phyloP scores from a whole-genome alignment of 225 moss, liverwort and hornwort species.

The Antitrichia curtipendula region DNA sequence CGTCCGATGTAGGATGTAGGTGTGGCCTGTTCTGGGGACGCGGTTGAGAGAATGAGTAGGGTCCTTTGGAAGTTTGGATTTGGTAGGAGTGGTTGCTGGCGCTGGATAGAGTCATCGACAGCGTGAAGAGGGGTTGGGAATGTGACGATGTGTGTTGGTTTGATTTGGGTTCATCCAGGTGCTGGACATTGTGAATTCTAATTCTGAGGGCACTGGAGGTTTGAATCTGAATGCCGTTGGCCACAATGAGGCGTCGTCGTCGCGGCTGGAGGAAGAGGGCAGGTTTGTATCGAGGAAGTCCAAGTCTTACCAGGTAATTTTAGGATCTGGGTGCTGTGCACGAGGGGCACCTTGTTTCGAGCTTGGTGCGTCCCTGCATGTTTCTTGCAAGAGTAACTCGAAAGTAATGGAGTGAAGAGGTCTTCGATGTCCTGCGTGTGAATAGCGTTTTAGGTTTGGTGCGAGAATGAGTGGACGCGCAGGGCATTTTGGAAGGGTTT shows the following conservation, averaged over 20 bases:
- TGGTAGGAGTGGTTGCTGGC: neutral
- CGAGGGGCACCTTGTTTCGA: neutral
- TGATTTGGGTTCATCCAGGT: neutral
- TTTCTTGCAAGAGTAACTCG: neutral
- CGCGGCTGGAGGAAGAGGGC: slow-evolving; percentile 22
- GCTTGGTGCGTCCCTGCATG: neutral
- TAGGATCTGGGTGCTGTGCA: neutral
- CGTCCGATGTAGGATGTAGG: neutral
- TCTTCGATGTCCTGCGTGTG: neutral
- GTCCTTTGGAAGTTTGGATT: neutral
- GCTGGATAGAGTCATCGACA: neutral
- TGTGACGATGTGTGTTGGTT: neutral
- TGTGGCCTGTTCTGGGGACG: neutral
- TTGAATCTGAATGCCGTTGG: neutral
- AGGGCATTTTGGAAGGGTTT: neutral
- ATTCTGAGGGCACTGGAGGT: neutral
- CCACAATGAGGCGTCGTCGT: slow-evolving; percentile 15
- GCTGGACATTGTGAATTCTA: neutral
- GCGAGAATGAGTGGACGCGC: neutral
- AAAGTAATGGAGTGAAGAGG: neutral
- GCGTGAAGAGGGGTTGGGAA: neutral
- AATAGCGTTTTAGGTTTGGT: neutral
- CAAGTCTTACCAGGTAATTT: slow-evolving; percentile 19
- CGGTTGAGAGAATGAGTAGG: neutral
- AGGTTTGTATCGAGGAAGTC: slow-evolving; percentile 17